Percentiles rank a stretch among this genome's conserved stretches.
Evolutionary conservation across 2,329 filamentous ascomycete species (phyloP).

Genomic region (Fusarium domesticum): DNA sequence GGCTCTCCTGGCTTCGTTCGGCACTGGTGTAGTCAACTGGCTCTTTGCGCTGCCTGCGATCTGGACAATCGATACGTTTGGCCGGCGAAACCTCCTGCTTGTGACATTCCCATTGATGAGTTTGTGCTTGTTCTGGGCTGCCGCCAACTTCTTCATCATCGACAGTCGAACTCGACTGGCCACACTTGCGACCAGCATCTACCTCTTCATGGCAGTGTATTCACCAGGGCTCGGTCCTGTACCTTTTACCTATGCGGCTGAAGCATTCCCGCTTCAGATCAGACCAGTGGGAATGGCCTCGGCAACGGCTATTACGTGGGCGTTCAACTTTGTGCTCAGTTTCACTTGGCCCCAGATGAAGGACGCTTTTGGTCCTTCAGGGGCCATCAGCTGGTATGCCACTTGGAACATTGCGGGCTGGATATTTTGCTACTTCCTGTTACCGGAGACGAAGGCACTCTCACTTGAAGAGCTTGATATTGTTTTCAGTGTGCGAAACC

Average conservation of each 20-base stretch:
- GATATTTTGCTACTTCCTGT: constrained; percentile 47
- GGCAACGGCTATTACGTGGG: constrained; percentile 37
- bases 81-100: constrained; percentile 46
- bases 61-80: constrained; percentile 48
- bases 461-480: constrained; percentile 50
- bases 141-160: constrained; percentile 24
- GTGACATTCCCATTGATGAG: constrained; percentile 34
- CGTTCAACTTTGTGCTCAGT: constrained; percentile 33
- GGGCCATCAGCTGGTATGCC: constrained; percentile 44
- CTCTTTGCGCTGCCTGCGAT: constrained; percentile 39
- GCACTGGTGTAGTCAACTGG: constrained; percentile 48
- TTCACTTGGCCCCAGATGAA: constrained; percentile 35
- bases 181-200: constrained; percentile 33
- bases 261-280: constrained; percentile 37
- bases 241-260: constrained; percentile 38
- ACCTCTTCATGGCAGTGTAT: constrained; percentile 37
- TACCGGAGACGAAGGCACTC: constrained; percentile 50
- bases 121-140: constrained; percentile 31
- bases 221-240: constrained; percentile 38
- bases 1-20: constrained; percentile 34
- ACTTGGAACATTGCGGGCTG: constrained; percentile 46
- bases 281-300: constrained; percentile 38
- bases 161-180: constrained; percentile 23
- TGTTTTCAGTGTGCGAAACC: constrained; percentile 43
- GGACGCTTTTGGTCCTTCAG: constrained; percentile 26